Evolutionary conservation across 345 rosid species (phyloP), one percentile per base, ranked within the genome.

Genomic region (Combretum micranthum): DNA sequence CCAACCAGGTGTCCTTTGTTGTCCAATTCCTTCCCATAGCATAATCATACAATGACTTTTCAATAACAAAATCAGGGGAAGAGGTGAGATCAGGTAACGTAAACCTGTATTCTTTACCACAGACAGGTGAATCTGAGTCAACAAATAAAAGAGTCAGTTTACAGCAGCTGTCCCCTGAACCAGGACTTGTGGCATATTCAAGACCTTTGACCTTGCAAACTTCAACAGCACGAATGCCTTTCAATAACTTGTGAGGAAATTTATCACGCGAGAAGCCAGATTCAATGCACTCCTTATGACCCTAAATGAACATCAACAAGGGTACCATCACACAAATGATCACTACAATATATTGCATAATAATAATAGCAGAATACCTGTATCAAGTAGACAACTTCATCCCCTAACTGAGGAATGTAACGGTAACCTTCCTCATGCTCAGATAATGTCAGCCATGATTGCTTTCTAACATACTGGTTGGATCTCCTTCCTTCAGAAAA

Each of bases 131-230:
- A 39, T 77, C 66, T 63, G 78, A 76, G 78, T 85, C 94, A 39
- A 80, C 56, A 69, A 87, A 89, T 76, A 66, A 77, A 25, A 93
- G 96, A n/a, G 73, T 83, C 74, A 93, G 67, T 80, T 89, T 87
- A 65, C 99, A 93, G 79, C 99, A 87, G 81, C 92, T 67, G 42
- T 93, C 99, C 21, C 99, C 99, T 62, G 97, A 87, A 73, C 96
- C 98, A 6, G 95, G 83, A 68, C 77, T 68, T 20, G 87, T 72
- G 50, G 86, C 80, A 68, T 93, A 93, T 64, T 76, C 73, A 42
- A 90, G 90, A 60, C 59, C 69, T 68, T 76, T 92, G 56, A 89
- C 79, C 72, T 73, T 87, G 78, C 99, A 93, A 56, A 75, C 69
- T 72, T 87, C 97, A 37, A 80, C 96, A 6, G 90, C 84, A 69